Base-by-base conservation (phyloP, 2,329 filamentous ascomycete species). In the Alternaria solani region DNA sequence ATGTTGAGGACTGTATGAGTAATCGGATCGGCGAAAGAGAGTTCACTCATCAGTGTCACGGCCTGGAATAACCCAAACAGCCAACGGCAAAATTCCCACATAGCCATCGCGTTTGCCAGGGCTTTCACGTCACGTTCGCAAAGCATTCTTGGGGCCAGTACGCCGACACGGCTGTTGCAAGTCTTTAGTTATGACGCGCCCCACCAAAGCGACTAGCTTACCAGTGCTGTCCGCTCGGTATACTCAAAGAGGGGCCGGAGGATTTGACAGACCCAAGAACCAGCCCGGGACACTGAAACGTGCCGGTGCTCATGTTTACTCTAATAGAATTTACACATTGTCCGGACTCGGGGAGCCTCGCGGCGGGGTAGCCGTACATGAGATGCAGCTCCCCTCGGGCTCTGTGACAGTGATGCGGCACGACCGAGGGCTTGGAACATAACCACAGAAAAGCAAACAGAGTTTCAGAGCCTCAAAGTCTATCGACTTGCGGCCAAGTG, bases 271-370 rank as follows among this genome's bases (percentile, higher is more conserved):
- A 52, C 44, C 39, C 57, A 61, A 56, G 61, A 48, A 61, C 51
- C 51, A 48, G 58, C 52, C 59, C 52, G 58, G 63, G 38, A 36
- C 30, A 26, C 49, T 59, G 56, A 63, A 61, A 57, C 47, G 55
- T 55, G 65, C 67, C 64, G 64, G 61, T 56, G 53, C 58, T 58
- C 49, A 34, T 63, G 57, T 65, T 36, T 57, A 61, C 61, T 63
- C 51, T 38, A 62, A 65, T 65, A 55, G 58, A 63, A 61, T 64
- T 63, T 62, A 51, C 54, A 51, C 36, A 55, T 47, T 39, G 63
- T 51, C 62, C 66, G 64, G 64, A 66, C 57, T 72, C 63, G 68
- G 73, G 64, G 59, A 62, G 51, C 57, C 63, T 48, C 58, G 61
- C 51, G 60, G 66, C 59, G 67, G 65, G 65, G 65, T 61, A 61